Percentiles rank a stretch among this genome's conserved stretches.
These are phyloP conservation scores for Diaporthe sp. DNA, from an alignment of 2,329 filamentous ascomycete genomes.

Conservation along the genomic window DNA sequence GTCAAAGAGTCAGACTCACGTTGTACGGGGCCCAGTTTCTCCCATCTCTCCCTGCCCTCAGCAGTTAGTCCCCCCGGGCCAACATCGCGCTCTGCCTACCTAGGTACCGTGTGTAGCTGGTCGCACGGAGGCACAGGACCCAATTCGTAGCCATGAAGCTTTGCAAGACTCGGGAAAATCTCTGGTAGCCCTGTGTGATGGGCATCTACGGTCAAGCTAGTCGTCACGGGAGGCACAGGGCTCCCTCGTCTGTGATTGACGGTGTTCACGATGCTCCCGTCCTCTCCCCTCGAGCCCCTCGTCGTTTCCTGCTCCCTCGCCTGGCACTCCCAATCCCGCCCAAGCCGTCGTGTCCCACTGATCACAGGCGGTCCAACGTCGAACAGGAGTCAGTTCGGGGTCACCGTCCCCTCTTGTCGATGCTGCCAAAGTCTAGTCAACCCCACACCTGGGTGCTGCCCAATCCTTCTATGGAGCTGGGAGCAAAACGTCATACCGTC, in stretches of 20 bases:
- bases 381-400: slow-evolving; percentile 18
- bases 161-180: background rate
- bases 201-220: slow-evolving; percentile 15
- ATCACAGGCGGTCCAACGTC: slow-evolving; percentile 12
- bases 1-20: slow-evolving; percentile 9
- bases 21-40: background rate
- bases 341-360: slow-evolving; percentile 14
- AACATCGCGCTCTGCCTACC: slow-evolving; percentile 12
- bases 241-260: slow-evolving; percentile 18
- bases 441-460: slow-evolving; percentile 25
- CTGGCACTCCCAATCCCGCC: slow-evolving; percentile 5
- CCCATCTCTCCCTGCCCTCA: background rate
- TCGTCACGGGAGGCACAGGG: slow-evolving; percentile 15
- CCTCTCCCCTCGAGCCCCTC: background rate
- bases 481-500: slow-evolving; percentile 32
- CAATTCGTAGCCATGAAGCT: background rate
- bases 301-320: background rate
- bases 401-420: slow-evolving; percentile 11
- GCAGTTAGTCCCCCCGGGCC: background rate
- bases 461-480: slow-evolving; percentile 23
- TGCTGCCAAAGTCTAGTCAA: slow-evolving; percentile 12
- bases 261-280: background rate
- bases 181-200: slow-evolving; percentile 17
- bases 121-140: background rate
- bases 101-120: background rate